Conservation (phyloP, 2,329 filamentous ascomycete species). For the Clonostachys sp. region DNA sequence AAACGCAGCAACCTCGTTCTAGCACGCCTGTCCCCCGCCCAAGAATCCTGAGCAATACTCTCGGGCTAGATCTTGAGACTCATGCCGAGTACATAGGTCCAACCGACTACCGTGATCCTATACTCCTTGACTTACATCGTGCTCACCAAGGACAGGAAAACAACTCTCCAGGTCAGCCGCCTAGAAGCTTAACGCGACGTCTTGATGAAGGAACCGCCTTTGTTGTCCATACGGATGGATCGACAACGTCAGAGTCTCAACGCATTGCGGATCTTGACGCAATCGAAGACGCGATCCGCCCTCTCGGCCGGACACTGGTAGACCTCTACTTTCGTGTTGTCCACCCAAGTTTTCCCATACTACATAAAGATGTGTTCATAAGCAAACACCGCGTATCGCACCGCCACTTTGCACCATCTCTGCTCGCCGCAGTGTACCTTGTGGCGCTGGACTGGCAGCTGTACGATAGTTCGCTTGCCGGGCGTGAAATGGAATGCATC, state of each 20-base stretch:
- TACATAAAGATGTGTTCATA: slow-evolving; percentile 57
- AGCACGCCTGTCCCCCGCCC: too few species aligned
- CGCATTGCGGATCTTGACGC: slow-evolving; percentile 29
- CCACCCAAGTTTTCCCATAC: slow-evolving; percentile 52
- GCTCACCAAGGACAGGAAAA: too few species aligned
- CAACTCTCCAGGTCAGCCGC: too few species aligned
- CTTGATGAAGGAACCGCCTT: slow-evolving; percentile 27
- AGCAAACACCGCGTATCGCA: slow-evolving; percentile 56
- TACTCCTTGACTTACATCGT: too few species aligned
- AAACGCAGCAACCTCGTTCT: too few species aligned
- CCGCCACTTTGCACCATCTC: slow-evolving; percentile 52
- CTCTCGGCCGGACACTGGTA: slow-evolving; percentile 58
- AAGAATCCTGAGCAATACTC: too few species aligned
- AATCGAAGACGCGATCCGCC: slow-evolving; percentile 58
- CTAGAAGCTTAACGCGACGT: slow-evolving; percentile 3
- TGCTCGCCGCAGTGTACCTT: slow-evolving; percentile 57
- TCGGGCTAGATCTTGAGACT: too few species aligned
- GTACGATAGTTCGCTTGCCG: slow-evolving; percentile 46
- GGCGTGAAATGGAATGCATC: slow-evolving; percentile 18
- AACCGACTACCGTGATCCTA: too few species aligned
- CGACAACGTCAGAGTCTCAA: slow-evolving; percentile 30
- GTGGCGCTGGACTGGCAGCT: slow-evolving; percentile 59
- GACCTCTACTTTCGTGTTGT: slow-evolving; percentile 63
- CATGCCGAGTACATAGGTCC: too few species aligned
- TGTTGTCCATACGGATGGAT: slow-evolving; percentile 26